phyloP scores from a whole-genome alignment of 169 alveolate genomes.

The Eimeria zaria region DNA sequence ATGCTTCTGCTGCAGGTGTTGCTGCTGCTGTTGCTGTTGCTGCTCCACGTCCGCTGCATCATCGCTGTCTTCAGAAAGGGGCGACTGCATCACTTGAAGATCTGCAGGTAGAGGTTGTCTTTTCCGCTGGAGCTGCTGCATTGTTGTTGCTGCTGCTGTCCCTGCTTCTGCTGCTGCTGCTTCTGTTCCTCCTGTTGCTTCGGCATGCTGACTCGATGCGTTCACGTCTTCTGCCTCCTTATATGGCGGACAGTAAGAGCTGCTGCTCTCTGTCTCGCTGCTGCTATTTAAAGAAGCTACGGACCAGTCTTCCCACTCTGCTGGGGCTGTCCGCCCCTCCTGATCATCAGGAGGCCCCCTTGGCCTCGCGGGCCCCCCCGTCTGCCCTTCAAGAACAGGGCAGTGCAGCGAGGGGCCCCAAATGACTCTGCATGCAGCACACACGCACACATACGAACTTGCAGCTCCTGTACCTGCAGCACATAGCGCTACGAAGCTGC shows the following conservation, averaged over 20 bases:
- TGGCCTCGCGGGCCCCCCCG: background rate
- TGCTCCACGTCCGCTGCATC: background rate
- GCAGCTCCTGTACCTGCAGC: background rate
- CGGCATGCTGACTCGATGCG: background rate
- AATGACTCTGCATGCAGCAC: background rate
- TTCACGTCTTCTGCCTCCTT: background rate
- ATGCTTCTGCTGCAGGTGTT: background rate
- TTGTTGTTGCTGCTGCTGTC: background rate
- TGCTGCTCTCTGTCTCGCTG: background rate
- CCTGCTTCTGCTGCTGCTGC: background rate
- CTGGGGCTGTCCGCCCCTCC: background rate
- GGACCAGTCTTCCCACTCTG: conserved; percentile 16
- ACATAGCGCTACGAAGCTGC: background rate
- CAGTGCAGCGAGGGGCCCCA: background rate
- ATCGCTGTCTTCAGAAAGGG: background rate
- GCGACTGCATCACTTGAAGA: background rate
- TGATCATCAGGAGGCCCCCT: background rate
- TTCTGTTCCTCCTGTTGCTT: background rate
- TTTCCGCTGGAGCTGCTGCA: background rate
- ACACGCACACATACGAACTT: background rate
- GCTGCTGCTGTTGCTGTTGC: background rate
- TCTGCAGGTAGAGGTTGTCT: background rate
- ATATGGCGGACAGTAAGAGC: background rate
- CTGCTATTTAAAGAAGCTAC: background rate
- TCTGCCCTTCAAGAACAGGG: background rate